Evolutionary conservation across 1,284 basidiomycete species (phyloP), one percentile per base, ranked within the genome.

Genomic region (Heimioporus punctisporus): DNA sequence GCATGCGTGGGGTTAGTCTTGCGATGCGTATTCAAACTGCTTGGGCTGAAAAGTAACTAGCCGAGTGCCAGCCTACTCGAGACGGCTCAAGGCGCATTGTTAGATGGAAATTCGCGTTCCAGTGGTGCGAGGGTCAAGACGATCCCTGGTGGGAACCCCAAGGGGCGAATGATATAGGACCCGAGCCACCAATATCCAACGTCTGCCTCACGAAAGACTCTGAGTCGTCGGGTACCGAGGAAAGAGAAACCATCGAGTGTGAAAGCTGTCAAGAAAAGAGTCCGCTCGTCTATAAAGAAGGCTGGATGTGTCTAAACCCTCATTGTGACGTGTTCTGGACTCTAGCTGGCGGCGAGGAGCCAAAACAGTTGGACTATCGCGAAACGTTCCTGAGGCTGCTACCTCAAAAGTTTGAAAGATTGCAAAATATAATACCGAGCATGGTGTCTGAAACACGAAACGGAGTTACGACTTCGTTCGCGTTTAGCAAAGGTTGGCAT

Each of bases 31-130:
- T n/a, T 60, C 43, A 11, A n/a, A n/a, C n/a, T n/a, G n/a, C n/a
- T n/a, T n/a, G n/a, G n/a, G n/a, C 56, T 72, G 34, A 73, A 30
- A 27, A 40, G 31, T 23, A 24, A 49, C 23, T 53, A 92, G 88
- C 86, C 43, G 90, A 92, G 71, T 81, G 78, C 54, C 83, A 88
- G 59, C 63, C 75, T 4, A 72, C 79, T 11, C 66, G 69, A 30
- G 82, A 79, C 54, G 71, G 72, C 21, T 65, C 63, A 30, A 78
- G 80, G 8, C 72, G 70, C 44, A 82, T 90, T 21, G 77, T 90
- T 7, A 77, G 89, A 12, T 90, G 83, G 68, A 92, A 92, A 65
- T 91, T 92, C 61, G 83, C 85, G 8, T 92, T 92, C 60, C 85
- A 87, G 58, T 92, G 89, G 88, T 89, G 86, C 58, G 80, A 85